Conservation (phyloP, 352 stramenopile species). For the Phytophthora palmivora region DNA sequence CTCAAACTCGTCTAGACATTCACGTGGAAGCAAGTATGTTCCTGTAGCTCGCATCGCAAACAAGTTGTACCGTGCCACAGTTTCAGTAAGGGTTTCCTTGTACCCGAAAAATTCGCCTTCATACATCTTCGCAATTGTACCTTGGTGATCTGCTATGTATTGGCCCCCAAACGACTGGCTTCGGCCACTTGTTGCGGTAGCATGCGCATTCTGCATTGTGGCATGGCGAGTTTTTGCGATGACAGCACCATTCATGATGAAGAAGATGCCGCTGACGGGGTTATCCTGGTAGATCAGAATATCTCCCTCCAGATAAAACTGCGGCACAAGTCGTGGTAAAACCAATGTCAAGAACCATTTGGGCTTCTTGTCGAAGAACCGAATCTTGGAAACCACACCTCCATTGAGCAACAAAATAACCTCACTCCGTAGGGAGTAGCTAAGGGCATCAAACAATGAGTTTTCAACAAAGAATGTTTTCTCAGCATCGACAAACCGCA, state of each 20-base stretch:
- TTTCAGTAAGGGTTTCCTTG: conserved; percentile 72
- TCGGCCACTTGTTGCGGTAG: conserved; percentile 5
- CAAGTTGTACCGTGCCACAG: conserved; percentile 68
- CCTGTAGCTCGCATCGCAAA: conserved; percentile 66
- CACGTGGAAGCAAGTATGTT: conserved; percentile 69
- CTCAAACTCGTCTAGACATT: conserved; percentile 65
- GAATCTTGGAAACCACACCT: conserved; percentile 62
- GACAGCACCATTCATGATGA: conserved; percentile 70
- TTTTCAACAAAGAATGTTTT: conserved; percentile 77
- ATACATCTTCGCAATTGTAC: conserved; percentile 69
- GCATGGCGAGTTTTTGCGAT: conserved; percentile 50
- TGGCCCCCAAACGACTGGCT: conserved; percentile 29
- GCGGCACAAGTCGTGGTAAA: conserved; percentile 65
- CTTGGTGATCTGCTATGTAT: conserved; percentile 34
- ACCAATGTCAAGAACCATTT: conserved; percentile 86
- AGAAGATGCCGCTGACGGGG: conserved; percentile 77
- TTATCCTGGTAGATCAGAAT: conserved; percentile 80
- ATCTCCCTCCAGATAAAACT: conserved; percentile 75
- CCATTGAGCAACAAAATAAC: conserved; percentile 73
- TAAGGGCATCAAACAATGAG: conserved; percentile 68
- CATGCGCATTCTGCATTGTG: conserved; percentile 17
- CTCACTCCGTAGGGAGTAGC: conserved; percentile 70
- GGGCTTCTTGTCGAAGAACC: conserved; percentile 87
- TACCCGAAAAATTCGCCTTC: conserved; percentile 85
- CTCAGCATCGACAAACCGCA: conserved; percentile 73